Evolutionary conservation across 2,329 filamentous ascomycete genomes (phyloP), one percentile per base, ranked within the genome.

Genomic region (Cadophora sp.): DNA sequence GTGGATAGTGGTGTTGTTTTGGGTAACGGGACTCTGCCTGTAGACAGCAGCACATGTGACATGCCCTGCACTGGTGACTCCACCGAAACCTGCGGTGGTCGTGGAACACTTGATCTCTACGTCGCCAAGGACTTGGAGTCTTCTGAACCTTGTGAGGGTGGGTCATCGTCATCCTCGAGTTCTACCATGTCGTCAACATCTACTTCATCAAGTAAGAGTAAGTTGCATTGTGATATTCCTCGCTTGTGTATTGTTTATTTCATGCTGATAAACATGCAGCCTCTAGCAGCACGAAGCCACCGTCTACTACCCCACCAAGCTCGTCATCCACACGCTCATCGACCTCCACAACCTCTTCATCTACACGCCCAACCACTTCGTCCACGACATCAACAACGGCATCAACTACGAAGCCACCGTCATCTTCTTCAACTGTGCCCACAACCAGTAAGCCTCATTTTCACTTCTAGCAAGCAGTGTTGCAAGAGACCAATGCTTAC

Each of bases 51-150:
- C 62, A 64, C 74, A 27, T 80, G 78, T 68, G 76, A 77, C 50
- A 73, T 71, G 62, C 70, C 74, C 13, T 81, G 79, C 71, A 73
- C 70, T n/a, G 79, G 78, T 30, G 70, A 80, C 65, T 59, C 70
- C 11, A 68, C 68, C 1, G 69, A 78, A 64, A 75, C 66, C 24
- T 81, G 80, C 64, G 80, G 79, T 64, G 80, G 79, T 16, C 66
- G 66, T 13, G 62, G 64, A 11, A 68, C 74, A n/a, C 22, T 81
- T 13, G 73, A 78, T 56, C 66, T 81, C 8, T 81, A 82, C 66
- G 79, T 83, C 51, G 82, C 84, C 59, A 78, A 78, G 62, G 82
- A 85, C 63, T 77, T 87, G 39, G 75, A 81, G 73, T 85, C 82
- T 62, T 77, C 82, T 14, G 78, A 86, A 76, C 84, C 84, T 48